Base-by-base conservation (phyloP, 2,329 filamentous ascomycete genomes). In the Penicillium corylophilum region DNA sequence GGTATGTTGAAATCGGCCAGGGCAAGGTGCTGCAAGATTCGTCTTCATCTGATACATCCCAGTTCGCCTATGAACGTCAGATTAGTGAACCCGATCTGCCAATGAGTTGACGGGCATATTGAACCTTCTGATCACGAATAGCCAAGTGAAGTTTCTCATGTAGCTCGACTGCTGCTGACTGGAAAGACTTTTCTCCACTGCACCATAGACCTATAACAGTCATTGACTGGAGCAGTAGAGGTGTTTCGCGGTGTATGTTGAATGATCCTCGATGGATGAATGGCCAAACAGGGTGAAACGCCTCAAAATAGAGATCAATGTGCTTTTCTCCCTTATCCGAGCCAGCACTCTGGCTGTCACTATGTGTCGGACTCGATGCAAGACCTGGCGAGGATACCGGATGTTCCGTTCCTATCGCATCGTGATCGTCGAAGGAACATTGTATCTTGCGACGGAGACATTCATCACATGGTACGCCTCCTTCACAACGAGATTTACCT, bases 1-100 rank as follows among this genome's bases (percentile, higher is more conserved):
- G 67, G 20, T 68, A 70, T 7, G 58, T 67, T 2, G 67, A 48
- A 8, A 70, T 59, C n/a, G 67, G 68, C 62, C 65, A 69, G 18
- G 41, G 38, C n/a, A 51, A 62, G 18, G 22, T 24, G 36, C 44
- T 51, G 15, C 24, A 44, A 5, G 35, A 50, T 9, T 18, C 47
- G 1, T 55, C 40, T 40, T 28, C 18, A 20, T 42, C 42, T 2
- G 61, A 55, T 6, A 49, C 55, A 51, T 66, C 62, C 64, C 63
- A 67, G 51, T 57, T 56, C 0, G 58, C 57, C 64, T 66, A 42
- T 18, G 13, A 2, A 12, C 35, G 16, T 20, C 1, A 15, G 1
- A 15, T 60, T 12, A 56, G 44, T 36, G 40, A 36, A 33, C 2
- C 8, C 24, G 5, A n/a, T 24, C 7, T 3, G 29, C 20, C 10